These are phyloP conservation scores for Candida montana DNA, from an alignment of 805 yeast species.

Conservation along the genomic window DNA sequence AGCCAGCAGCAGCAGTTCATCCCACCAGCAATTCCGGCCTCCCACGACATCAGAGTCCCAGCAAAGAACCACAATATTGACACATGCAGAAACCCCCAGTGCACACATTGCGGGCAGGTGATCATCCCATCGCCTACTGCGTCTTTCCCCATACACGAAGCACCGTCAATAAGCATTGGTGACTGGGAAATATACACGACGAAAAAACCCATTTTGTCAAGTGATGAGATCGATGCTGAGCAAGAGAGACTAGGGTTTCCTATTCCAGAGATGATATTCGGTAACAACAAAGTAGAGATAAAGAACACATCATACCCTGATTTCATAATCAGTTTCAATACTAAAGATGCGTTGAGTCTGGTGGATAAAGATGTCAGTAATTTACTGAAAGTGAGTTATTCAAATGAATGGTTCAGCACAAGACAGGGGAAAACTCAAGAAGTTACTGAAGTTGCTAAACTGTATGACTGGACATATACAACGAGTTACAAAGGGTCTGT, in stretches of 20 bases:
- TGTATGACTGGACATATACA: conserved; percentile 96
- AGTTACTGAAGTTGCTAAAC: conserved; percentile 60
- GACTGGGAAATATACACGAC: conserved; percentile 74
- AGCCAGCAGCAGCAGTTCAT: not conserved
- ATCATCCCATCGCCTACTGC: conserved; percentile 77
- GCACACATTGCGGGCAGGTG: conserved; percentile 63
- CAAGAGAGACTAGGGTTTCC: conserved; percentile 63
- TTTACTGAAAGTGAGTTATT: conserved; percentile 73
- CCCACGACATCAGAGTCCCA: conserved; percentile 31
- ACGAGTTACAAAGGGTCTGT: conserved; percentile 68
- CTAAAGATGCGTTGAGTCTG: conserved; percentile 65
- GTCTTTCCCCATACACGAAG: conserved; percentile 53
- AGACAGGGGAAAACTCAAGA: conserved; percentile 32
- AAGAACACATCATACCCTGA: conserved; percentile 31
- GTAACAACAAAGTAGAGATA: conserved; percentile 63
- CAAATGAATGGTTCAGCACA: conserved; percentile 67
- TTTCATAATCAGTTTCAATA: conserved; percentile 59
- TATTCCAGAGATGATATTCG: conserved; percentile 96
- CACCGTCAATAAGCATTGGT: conserved; percentile 62
- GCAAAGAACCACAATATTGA: conserved; percentile 34
- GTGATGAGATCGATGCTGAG: conserved; percentile 67
- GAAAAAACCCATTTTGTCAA: conserved; percentile 71
- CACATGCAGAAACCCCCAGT: conserved; percentile 37
- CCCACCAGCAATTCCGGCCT: not conserved
- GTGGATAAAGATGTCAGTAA: conserved; percentile 50